phyloP scores from a whole-genome alignment of 164 flowering plant species.

The Vitis labrusca region DNA sequence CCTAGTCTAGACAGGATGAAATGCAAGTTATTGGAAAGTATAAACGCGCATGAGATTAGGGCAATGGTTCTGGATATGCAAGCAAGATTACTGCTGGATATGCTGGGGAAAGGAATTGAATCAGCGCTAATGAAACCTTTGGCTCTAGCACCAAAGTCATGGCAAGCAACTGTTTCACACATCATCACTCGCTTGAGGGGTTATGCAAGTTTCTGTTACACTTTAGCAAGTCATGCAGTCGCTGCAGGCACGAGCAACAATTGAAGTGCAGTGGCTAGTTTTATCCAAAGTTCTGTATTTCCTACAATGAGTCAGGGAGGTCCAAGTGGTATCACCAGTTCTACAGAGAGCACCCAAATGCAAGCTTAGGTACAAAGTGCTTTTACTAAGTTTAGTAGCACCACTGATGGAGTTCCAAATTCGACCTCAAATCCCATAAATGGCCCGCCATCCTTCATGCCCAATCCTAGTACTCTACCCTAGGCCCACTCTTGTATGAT shows the following conservation, averaged over 20 bases:
- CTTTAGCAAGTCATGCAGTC: slow-evolving; percentile 97
- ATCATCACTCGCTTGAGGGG: slow-evolving; percentile 96
- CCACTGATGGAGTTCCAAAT: slow-evolving; percentile 74
- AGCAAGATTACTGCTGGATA: slow-evolving; percentile 92
- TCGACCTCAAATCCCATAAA: slow-evolving; percentile 75
- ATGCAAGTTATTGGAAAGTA: slow-evolving; percentile 93
- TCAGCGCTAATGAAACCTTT: slow-evolving; percentile 92
- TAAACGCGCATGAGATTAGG: slow-evolving; percentile 95
- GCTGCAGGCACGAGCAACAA: slow-evolving; percentile 73
- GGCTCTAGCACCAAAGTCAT: slow-evolving; percentile 81
- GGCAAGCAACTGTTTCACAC: slow-evolving; percentile 96
- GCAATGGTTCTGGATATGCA: slow-evolving; percentile 99
- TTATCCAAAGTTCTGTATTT: slow-evolving; percentile 78
- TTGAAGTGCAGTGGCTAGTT: slow-evolving; percentile 81
- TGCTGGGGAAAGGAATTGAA: slow-evolving; percentile 98
- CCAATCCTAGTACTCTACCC: slow-evolving; percentile 23
- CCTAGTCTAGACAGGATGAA: slow-evolving; percentile 97
- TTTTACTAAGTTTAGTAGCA: slow-evolving; percentile 94
- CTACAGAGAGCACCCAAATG: slow-evolving; percentile 93
- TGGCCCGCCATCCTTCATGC: slow-evolving; percentile 91
- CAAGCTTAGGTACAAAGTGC: slow-evolving; percentile 99
- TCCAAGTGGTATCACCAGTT: slow-evolving; percentile 77
- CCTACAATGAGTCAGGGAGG: slow-evolving; percentile 77
- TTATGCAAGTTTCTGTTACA: slow-evolving; percentile 98
- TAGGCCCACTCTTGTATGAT: no score